A percentile compares a stretch with the other conserved stretches of the same genome.
phyloP scores from a whole-genome alignment of 257 asterid genomes.

The Solanum tacnaense region DNA sequence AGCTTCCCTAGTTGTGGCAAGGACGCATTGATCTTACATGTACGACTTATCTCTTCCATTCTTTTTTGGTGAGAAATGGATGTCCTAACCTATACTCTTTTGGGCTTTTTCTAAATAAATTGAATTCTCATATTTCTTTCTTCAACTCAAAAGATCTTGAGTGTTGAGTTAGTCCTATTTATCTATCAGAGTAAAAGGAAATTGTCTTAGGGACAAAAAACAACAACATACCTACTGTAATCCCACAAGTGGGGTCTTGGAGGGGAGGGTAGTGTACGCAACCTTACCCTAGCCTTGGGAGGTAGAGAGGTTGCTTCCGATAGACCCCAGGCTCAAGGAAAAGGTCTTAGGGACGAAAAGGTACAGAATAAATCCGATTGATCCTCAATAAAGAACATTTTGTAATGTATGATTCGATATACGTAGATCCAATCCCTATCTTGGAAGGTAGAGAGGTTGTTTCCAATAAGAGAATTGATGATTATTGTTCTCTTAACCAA shows the following conservation, averaged over 20 bases:
- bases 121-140: no score
- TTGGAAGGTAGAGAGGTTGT: not conserved
- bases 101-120: no score
- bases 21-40: no score
- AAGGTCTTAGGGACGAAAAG: not conserved
- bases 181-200: not conserved
- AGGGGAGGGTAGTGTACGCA: no score
- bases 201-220: no score
- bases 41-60: no score
- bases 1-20: no score
- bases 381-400: not conserved
- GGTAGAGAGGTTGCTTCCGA: not conserved
- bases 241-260: not conserved
- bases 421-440: not conserved
- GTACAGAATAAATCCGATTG: not conserved
- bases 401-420: not conserved
- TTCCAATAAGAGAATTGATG: not conserved
- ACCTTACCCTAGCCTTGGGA: no score
- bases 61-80: no score
- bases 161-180: no score
- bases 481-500: not conserved
- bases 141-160: no score
- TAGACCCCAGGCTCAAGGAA: not conserved
- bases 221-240: not conserved
- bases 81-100: no score